Percentiles rank a stretch among this genome's conserved stretches.
Evolutionary conservation across 2,329 filamentous ascomycete species (phyloP).

Genomic region (Rugonectria rugulosa): DNA sequence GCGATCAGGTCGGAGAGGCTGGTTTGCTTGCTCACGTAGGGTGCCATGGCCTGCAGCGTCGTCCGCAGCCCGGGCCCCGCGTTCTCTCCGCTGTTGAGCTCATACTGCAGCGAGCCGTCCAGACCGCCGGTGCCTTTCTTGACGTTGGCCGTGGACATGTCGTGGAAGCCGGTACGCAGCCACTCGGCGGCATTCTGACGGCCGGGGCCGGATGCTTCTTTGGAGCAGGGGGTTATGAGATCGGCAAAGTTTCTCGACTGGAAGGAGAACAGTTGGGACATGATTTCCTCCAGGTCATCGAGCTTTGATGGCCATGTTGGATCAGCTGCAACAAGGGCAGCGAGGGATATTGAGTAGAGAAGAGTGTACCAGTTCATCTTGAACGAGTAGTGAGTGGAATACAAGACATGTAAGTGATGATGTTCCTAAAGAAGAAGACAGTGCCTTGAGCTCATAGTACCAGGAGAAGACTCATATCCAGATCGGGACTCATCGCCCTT

Average conservation of each 20-base stretch:
- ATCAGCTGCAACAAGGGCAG: slow-evolving; percentile 50
- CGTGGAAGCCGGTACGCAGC: slow-evolving; percentile 68
- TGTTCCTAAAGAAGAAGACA: background rate
- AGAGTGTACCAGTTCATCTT: background rate
- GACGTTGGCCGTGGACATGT: slow-evolving; percentile 64
- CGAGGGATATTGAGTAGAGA: slow-evolving; percentile 35
- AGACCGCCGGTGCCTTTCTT: slow-evolving; percentile 59
- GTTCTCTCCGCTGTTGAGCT: slow-evolving; percentile 63
- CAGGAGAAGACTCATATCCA: background rate
- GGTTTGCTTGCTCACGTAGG: slow-evolving; percentile 59
- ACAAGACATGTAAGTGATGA: background rate
- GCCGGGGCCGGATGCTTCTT: slow-evolving; percentile 59
- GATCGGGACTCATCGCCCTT: background rate
- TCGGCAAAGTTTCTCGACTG: slow-evolving; percentile 62
- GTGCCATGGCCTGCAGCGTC: slow-evolving; percentile 61
- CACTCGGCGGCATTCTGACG: slow-evolving; percentile 68
- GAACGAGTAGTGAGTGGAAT: background rate
- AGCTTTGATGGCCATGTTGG: slow-evolving; percentile 67
- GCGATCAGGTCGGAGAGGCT: slow-evolving; percentile 66
- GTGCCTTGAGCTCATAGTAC: background rate
- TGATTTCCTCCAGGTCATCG: slow-evolving; percentile 70
- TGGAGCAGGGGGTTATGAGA: slow-evolving; percentile 64
- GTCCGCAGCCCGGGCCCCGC: slow-evolving; percentile 62
- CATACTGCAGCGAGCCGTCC: slow-evolving; percentile 68
- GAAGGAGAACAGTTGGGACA: slow-evolving; percentile 65